phyloP scores from a whole-genome alignment of 305 asterid genomes.

The Nicotiana rustica region DNA sequence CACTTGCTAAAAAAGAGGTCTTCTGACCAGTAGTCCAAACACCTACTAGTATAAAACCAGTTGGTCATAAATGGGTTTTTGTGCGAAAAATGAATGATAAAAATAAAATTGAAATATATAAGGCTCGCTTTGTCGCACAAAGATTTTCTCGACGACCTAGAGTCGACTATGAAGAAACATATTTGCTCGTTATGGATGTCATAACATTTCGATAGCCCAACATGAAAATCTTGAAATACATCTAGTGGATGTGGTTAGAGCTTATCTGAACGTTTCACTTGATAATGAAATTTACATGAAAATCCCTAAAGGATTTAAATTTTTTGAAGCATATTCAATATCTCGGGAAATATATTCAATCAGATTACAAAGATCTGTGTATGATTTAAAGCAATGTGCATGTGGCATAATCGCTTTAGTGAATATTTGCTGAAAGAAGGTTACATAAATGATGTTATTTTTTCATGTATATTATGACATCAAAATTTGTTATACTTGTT shows the following conservation, averaged over 20 bases:
- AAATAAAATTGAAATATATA: not conserved
- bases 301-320: no score
- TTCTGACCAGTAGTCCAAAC: not conserved
- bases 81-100: not conserved
- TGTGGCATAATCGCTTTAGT: no score
- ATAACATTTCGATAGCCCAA: not conserved
- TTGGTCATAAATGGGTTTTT: not conserved
- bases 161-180: not conserved
- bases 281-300: no score
- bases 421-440: no score
- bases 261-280: not conserved
- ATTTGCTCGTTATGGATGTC: not conserved
- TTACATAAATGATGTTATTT: no score
- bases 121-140: slow-evolving; percentile 7
- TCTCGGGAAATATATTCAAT: no score
- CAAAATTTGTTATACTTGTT: no score
- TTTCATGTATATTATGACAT: no score
- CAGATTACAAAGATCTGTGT: no score
- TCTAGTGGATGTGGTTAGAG: not conserved
- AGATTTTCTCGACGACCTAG: not conserved
- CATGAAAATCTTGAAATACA: not conserved
- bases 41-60: not conserved
- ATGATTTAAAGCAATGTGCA: no score
- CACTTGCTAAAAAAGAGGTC: not conserved
- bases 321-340: no score